phyloP scores from a whole-genome alignment of 1,284 basidiomycete species.

The Grifola frondosa region DNA sequence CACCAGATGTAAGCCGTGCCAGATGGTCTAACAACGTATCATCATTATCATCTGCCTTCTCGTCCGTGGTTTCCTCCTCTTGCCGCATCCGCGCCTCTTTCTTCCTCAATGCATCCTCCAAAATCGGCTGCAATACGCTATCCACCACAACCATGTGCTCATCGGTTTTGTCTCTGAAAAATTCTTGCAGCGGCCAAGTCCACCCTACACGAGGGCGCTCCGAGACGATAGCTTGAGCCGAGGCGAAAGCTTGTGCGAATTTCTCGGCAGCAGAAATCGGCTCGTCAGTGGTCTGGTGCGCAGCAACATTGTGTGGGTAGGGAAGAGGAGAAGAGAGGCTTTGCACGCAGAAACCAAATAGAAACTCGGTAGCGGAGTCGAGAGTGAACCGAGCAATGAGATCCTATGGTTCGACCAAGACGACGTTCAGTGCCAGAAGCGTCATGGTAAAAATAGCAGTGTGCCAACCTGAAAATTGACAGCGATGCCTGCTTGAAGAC shows the following conservation, averaged over 20 bases:
- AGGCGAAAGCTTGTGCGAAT: slow-evolving; percentile 62
- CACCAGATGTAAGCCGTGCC: slow-evolving; percentile 59
- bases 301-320: slow-evolving; percentile 33
- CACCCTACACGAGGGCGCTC: slow-evolving; percentile 48
- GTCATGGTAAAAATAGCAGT: background rate
- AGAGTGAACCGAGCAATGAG: slow-evolving; percentile 66
- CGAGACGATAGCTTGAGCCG: slow-evolving; percentile 55
- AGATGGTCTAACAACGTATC: slow-evolving; percentile 65
- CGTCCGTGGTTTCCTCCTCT: slow-evolving; percentile 35
- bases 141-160: slow-evolving; percentile 50
- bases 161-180: slow-evolving; percentile 54
- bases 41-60: slow-evolving; percentile 41
- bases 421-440: background rate
- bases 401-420: slow-evolving; percentile 43
- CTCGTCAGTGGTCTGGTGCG: background rate
- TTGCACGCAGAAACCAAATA: slow-evolving; percentile 59
- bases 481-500: slow-evolving; percentile 33
- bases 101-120: slow-evolving; percentile 43
- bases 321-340: slow-evolving; percentile 56
- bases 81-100: slow-evolving; percentile 2
- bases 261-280: slow-evolving; percentile 20
- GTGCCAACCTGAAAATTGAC: slow-evolving; percentile 45
- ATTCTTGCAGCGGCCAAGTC: slow-evolving; percentile 65
- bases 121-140: slow-evolving; percentile 59
- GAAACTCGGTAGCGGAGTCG: slow-evolving; percentile 66